These are phyloP conservation scores for Pleurotus citrinopileatus DNA, from an alignment of 768 basidiomycete genomes.

Conservation along the genomic window DNA sequence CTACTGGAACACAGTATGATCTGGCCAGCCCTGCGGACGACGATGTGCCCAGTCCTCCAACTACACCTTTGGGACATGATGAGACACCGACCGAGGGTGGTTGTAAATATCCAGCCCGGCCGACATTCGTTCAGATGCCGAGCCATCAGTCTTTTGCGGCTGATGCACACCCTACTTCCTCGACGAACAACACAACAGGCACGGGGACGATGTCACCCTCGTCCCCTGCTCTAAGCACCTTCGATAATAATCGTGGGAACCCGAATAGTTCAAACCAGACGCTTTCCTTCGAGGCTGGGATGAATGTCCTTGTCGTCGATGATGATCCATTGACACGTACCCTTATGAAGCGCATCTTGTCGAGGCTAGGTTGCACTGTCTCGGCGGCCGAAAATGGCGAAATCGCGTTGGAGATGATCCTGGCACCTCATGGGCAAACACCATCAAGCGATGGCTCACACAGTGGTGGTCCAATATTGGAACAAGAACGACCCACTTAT, in stretches of 20 bases:
- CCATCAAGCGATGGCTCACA: constrained; percentile 38
- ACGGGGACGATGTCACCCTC: constrained; percentile 20
- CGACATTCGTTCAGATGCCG: constrained; percentile 36
- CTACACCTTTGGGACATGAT: neutral
- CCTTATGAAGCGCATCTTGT: constrained; percentile 76
- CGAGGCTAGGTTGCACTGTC: constrained; percentile 78
- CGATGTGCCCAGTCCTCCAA: neutral
- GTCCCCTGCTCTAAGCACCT: constrained; percentile 30
- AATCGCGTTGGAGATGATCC: constrained; percentile 68
- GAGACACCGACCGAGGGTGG: constrained; percentile 7
- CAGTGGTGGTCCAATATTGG: constrained; percentile 33
- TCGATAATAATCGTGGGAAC: constrained; percentile 37
- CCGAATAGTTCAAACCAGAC: constrained; percentile 34
- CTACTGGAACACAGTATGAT: constrained; percentile 31
- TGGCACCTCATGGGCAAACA: constrained; percentile 38
- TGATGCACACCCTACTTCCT: constrained; percentile 22
- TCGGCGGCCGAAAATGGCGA: constrained; percentile 83
- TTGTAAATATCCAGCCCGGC: constrained; percentile 19
- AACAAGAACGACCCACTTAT: constrained; percentile 24
- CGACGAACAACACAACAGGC: constrained; percentile 20
- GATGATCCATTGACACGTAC: constrained; percentile 79
- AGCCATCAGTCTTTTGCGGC: constrained; percentile 29
- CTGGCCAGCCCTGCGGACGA: constrained; percentile 3
- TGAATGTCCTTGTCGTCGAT: constrained; percentile 78
- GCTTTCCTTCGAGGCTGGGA: constrained; percentile 43